These are phyloP conservation scores for Rhizomucor pusillus DNA, from an alignment of 371 early-diverging fungal genomes.

Conservation along the genomic window DNA sequence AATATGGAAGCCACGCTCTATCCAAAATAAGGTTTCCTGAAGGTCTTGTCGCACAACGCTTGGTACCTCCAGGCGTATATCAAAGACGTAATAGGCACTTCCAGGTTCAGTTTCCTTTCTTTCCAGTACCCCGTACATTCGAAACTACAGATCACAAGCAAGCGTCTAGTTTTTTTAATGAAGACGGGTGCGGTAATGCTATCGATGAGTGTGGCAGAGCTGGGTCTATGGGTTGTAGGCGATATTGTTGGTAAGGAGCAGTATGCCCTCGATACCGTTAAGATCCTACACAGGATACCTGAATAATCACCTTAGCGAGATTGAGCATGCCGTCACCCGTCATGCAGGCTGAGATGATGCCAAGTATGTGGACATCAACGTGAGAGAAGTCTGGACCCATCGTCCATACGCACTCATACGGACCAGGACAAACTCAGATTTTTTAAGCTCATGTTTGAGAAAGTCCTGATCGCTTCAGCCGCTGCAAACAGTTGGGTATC, in stretches of 20 bases:
- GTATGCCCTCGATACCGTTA: background rate
- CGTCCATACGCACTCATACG: background rate
- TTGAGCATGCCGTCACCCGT: background rate
- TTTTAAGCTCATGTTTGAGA: slow-evolving; percentile 1
- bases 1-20: background rate
- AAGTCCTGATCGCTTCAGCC: background rate
- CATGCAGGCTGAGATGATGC: background rate
- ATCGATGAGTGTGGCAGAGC: background rate
- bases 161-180: slow-evolving; percentile 2
- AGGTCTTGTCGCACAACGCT: slow-evolving; percentile 1
- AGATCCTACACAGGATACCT: background rate
- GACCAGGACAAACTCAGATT: slow-evolving; percentile 1
- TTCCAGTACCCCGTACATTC: too few relatives aligned
- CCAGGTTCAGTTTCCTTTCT: background rate
- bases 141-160: background rate
- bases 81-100: background rate
- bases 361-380: background rate
- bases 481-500: background rate
- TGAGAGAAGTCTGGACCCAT: background rate
- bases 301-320: background rate
- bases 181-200: background rate
- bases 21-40: background rate
- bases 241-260: background rate
- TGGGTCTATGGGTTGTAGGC: background rate
- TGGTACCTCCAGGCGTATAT: slow-evolving; percentile 1